These are phyloP conservation scores for Galeopsis tetrahit DNA, from an alignment of 257 asterid species.

Conservation along the genomic window DNA sequence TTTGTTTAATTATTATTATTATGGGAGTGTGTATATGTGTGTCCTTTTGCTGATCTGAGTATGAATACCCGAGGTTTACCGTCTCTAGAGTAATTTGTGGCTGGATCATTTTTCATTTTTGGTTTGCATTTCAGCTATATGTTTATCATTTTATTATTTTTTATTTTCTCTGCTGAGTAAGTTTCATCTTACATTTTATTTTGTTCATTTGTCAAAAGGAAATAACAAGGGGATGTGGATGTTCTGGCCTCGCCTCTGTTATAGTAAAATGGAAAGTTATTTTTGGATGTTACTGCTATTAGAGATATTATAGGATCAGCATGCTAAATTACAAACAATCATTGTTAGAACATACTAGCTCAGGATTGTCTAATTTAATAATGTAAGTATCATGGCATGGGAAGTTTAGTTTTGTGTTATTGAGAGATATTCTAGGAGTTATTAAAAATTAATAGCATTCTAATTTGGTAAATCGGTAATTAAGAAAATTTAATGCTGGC, in stretches of 20 bases:
- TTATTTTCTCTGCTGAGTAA: too few species aligned
- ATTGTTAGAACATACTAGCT: not conserved
- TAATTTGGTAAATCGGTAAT: not conserved
- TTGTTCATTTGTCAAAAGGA: not conserved
- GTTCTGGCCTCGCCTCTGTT: not conserved
- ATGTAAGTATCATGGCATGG: not conserved
- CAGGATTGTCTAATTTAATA: too few species aligned
- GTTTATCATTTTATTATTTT: too few species aligned
- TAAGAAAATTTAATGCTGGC: not conserved
- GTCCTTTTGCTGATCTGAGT: conserved; percentile 4
- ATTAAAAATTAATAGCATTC: too few species aligned
- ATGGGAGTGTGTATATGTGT: not conserved
- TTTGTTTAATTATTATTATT: too few species aligned
- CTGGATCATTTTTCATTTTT: not conserved
- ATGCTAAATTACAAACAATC: not conserved
- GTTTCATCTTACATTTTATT: not conserved
- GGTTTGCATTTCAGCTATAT: not conserved
- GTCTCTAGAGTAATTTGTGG: not conserved
- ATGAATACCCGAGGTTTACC: conserved; percentile 9
- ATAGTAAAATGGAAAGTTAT: not conserved
- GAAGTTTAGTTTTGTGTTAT: too few species aligned
- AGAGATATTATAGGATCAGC: not conserved
- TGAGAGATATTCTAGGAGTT: not conserved
- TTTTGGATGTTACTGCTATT: not conserved
- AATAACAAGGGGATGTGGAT: not conserved